phyloP scores from a whole-genome alignment of 768 basidiomycete species.

The Suillus lakei region DNA sequence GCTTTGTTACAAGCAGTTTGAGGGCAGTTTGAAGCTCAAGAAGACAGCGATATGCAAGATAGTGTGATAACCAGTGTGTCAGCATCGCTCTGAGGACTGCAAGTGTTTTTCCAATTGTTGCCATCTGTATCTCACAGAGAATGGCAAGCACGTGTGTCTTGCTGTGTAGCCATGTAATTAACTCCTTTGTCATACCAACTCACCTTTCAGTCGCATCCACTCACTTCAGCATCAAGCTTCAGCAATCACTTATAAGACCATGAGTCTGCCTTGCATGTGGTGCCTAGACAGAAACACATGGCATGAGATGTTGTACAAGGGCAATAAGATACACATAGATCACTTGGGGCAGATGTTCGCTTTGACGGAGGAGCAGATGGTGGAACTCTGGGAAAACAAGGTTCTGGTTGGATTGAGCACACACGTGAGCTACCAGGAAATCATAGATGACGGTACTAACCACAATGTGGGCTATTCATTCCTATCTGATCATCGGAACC shows the following conservation, averaged over 20 bases:
- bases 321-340: not conserved
- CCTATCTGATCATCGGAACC: not conserved
- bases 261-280: not conserved
- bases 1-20: too few species aligned
- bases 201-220: not conserved
- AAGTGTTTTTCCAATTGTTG: too few species aligned
- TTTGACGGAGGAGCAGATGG: not conserved
- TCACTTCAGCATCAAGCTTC: not conserved
- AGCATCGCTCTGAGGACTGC: too few species aligned
- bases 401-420: not conserved
- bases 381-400: not conserved
- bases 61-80: too few species aligned
- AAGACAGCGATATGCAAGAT: too few species aligned
- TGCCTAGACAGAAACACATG: not conserved
- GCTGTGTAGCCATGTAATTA: too few species aligned
- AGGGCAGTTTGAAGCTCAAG: too few species aligned
- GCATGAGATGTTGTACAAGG: not conserved
- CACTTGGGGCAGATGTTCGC: not conserved
- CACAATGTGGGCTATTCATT: not conserved
- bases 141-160: too few species aligned
- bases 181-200: too few species aligned
- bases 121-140: too few species aligned
- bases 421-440: not conserved
- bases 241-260: not conserved
- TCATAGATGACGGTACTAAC: not conserved